A percentile compares a stretch with the other conserved stretches of the same genome.
phyloP scores from a whole-genome alignment of 805 yeast species.

The Metschnikowia vanudenii region DNA sequence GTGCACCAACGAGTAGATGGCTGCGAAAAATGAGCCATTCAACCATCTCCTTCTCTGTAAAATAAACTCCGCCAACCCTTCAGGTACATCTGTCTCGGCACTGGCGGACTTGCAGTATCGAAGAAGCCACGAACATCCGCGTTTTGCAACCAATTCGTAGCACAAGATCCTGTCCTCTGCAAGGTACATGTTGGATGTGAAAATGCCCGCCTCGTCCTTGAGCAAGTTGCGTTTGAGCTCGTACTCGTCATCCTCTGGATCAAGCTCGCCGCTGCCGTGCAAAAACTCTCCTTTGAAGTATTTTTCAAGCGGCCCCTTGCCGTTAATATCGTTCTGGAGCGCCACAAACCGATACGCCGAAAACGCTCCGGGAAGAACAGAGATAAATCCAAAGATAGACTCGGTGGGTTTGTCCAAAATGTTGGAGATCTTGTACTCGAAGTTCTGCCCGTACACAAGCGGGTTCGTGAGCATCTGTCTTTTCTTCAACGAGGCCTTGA shows the following conservation, averaged over 20 bases:
- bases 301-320: conserved; percentile 60
- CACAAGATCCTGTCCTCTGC: conserved; percentile 71
- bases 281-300: conserved; percentile 65
- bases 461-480: conserved; percentile 54
- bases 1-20: conserved; percentile 54
- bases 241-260: conserved; percentile 54
- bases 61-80: conserved; percentile 57
- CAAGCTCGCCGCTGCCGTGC: conserved; percentile 56
- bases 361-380: conserved; percentile 68
- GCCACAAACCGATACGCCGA: conserved; percentile 64
- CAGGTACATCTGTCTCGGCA: conserved; percentile 72
- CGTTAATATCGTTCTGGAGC: conserved; percentile 51
- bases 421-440: conserved; percentile 66
- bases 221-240: conserved; percentile 35
- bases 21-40: conserved; percentile 69
- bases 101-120: conserved; percentile 60
- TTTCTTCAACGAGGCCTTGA: conserved; percentile 54
- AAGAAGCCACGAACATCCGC: conserved; percentile 57
- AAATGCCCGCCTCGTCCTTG: conserved; percentile 50
- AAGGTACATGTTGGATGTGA: conserved; percentile 66
- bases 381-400: conserved; percentile 61
- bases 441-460: conserved; percentile 62
- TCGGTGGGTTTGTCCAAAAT: conserved; percentile 67
- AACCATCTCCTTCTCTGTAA: conserved; percentile 68
- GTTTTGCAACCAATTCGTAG: conserved; percentile 61